phyloP scores from a whole-genome alignment of 2,329 filamentous ascomycete species.

The Hypoxylon rubiginosum region DNA sequence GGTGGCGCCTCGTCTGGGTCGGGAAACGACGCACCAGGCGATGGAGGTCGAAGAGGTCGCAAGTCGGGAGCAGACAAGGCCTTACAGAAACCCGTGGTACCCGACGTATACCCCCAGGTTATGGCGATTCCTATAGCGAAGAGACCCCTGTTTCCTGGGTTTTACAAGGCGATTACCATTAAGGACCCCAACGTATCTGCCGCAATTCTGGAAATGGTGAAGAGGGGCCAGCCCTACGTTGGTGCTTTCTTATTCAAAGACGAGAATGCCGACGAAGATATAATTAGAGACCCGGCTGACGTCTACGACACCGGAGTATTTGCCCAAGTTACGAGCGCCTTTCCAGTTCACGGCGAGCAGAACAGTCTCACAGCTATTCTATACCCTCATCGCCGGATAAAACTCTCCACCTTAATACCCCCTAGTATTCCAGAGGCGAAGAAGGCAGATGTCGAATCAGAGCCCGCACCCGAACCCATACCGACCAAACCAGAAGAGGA shows the following conservation, averaged over 20 bases:
- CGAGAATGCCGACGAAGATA: constrained; percentile 91
- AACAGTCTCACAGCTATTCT: constrained; percentile 90
- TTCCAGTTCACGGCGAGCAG: constrained; percentile 89
- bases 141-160: constrained; percentile 93
- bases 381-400: constrained; percentile 95
- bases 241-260: constrained; percentile 98
- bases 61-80: constrained; percentile 78
- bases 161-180: constrained; percentile 99
- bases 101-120: constrained; percentile 96
- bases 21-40: constrained; percentile 69
- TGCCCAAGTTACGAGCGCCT: constrained; percentile 96
- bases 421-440: constrained; percentile 69
- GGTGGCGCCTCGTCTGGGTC: constrained; percentile 65
- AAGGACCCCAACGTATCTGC: constrained; percentile 90
- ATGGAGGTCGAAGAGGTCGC: constrained; percentile 78
- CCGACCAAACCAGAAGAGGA: constrained; percentile 70
- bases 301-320: constrained; percentile 98
- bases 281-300: constrained; percentile 90
- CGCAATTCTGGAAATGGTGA: constrained; percentile 96
- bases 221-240: constrained; percentile 96
- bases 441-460: constrained; percentile 65
- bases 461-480: constrained; percentile 69
- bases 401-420: constrained; percentile 84
- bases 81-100: constrained; percentile 88
- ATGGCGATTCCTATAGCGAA: constrained; percentile 97